Evolutionary conservation across 305 asterid genomes (phyloP), one percentile per base, ranked within the genome.

Genomic region (Rubia tinctorum): DNA sequence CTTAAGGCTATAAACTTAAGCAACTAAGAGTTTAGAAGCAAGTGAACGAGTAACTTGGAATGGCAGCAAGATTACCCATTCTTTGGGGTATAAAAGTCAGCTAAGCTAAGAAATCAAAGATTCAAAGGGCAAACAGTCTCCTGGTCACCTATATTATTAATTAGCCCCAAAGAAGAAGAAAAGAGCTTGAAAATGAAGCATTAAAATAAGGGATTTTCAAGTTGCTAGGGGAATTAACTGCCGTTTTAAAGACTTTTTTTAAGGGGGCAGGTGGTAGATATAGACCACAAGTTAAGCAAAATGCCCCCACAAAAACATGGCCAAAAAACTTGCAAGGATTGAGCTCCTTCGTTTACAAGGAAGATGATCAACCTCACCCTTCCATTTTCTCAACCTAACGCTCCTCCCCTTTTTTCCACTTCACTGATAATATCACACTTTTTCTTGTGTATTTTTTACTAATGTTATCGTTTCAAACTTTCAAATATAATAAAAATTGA

Each of bases 231-330:
- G 65, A 30, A 30, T 13, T 47, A 59, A 60, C 68, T 68, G 63
- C 76, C 74, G 80, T 71, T 72, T 76, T 42, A 27, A 44, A 71
- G 79, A 62, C 73, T n/a, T 77, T 83, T 81, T 14, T 43, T 37
- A 27, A 13, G 18, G 23, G 67, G 4, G 80, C 85, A 79, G 68
- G 73, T 73, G 86, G 85, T 82, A 73, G 59, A 53, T 53, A 17
- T 53, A 17, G 82, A 87, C 84, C 83, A 64, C 88, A 86, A 90
- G 93, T 80, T 84, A 90, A 88, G 96, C 84, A 83, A 88, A 76
- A 87, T 82, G 84, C 77, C 84, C 82, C 84, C 77, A 80, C 80
- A 73, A 71, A 60, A 79, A 53, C 45, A 64, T 76, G 76, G 84
- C 82, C 69, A 9, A 51, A 51, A 51, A 51, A 5, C 59, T 22